Evolutionary conservation across 78 protist species (phyloP), one percentile per base, ranked within the genome.

Genomic region (Creolimax fragrantissima): DNA sequence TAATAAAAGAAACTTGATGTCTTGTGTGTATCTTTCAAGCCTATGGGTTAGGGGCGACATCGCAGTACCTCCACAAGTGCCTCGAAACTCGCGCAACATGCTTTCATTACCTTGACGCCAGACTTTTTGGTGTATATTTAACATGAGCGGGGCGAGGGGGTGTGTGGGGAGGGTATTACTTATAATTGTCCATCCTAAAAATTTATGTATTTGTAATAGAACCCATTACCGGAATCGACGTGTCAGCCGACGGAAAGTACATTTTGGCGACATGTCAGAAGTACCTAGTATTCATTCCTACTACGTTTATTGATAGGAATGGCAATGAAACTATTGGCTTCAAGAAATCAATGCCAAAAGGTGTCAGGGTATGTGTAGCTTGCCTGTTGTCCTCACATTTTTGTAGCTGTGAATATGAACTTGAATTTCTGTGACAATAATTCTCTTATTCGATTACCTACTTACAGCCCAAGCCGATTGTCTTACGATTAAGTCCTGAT

Each of bases 181-280:
- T n/a, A n/a, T n/a, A n/a, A n/a, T n/a, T n/a, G n/a, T n/a, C n/a
- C n/a, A n/a, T n/a, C n/a, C n/a, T n/a, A n/a, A n/a, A n/a, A n/a
- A n/a, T n/a, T n/a, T n/a, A n/a, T n/a, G n/a, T n/a, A n/a, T n/a
- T n/a, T n/a, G n/a, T 6, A 6, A 35, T 44, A 85, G 89, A 85
- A n/a, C 39, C 89, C 11, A 85, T 85, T 44, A 6, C 42, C 39
- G 89, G 89, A n/a, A 35, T 85, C 42, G 89, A 85, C 39, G 89
- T 85, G 39, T 85, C 89, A 4, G 89, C 89, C 42, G 89, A 85
- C 89, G 89, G 89, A 43, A 85, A 85, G 89, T 85, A 39, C 32
- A 35, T 85, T 6, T 39, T 85, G 11, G 89, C 89, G 44, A 85
- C 89, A 39, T 85, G 89, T 39, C n/a, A 6, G 43, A 35, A n/a